Evolutionary conservation across 768 basidiomycete genomes (phyloP), one percentile per base, ranked within the genome.

Genomic region (Rubroboletus pulcherrimus): DNA sequence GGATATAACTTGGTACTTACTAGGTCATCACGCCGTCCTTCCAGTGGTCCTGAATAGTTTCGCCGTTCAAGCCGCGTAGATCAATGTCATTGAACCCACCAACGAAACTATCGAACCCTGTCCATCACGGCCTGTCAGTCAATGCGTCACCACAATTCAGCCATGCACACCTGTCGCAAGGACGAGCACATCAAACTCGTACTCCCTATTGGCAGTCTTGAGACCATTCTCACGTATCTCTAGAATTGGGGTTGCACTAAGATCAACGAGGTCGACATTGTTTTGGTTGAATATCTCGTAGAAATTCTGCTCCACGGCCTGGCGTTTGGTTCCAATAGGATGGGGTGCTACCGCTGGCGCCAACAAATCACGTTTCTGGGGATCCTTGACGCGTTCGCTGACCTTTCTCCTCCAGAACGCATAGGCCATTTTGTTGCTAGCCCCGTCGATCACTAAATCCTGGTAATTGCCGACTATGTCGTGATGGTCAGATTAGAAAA

Each of bases 11-110:
- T 5, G 11, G 24, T 10, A 31, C 60, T 54, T 11, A 62, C 60
- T 63, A 62, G 17, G 61, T 62, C 21, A 2, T 52, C 43, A 55
- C 54, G 2, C 56, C 57, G 14, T 59, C 41, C 26, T 45, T 53
- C 60, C 61, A 63, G 38, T 59, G 61, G 3, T 61, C 59, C 30
- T 53, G 60, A n/a, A 61, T 52, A 0, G 60, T 56, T 43, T 54
- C 19, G 10, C 49, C 57, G 8, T 51, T 39, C 30, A 63, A 7
- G 4, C 62, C 62, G 2, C 61, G 54, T n/a, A 63, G 11, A 2
- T 63, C 62, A 8, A 59, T 56, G 1, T 44, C 51, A 0, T 37
- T 44, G 50, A 62, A 54, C 2, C 17, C 44, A 9, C 61, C 57
- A 2, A 49, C 38, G 11, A 4, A 50, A 15, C 7, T 8, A 30